These are phyloP conservation scores for Debaryomyces robertsiae DNA, from an alignment of 1,139 yeast species.

Conservation along the genomic window DNA sequence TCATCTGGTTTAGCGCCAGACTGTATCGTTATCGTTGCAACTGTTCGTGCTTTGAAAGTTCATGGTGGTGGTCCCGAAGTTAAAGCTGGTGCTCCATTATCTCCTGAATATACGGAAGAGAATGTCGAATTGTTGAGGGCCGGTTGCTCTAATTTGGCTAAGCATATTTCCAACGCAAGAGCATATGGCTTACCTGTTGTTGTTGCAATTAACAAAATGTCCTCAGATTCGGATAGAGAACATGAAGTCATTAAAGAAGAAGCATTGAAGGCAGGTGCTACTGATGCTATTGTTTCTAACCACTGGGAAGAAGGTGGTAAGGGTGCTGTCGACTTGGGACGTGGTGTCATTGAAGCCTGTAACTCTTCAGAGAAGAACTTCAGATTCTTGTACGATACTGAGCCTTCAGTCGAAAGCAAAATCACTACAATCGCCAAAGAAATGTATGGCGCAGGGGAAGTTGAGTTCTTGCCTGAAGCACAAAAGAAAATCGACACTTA, in stretches of 20 bases:
- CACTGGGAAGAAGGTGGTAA: conserved; percentile 99
- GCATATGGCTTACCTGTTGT: conserved; percentile 90
- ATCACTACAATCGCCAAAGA: conserved; percentile 79
- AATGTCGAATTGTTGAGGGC: conserved; percentile 77
- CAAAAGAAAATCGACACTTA: conserved; percentile 80
- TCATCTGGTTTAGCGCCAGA: conserved; percentile 90
- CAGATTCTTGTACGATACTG: conserved; percentile 73
- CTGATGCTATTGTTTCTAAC: conserved; percentile 89
- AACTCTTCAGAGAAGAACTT: conserved; percentile 54
- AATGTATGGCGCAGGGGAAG: conserved; percentile 94
- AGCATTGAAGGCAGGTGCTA: conserved; percentile 91
- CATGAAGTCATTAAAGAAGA: conserved; percentile 82
- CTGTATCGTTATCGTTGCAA: conserved; percentile 92
- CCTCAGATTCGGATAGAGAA: conserved; percentile 81
- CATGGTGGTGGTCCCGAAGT: conserved; percentile 99
- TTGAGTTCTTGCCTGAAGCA: conserved; percentile 86
- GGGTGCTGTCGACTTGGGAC: conserved; percentile 88
- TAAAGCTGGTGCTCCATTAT: conserved; percentile 90
- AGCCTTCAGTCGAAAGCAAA: conserved; percentile 77
- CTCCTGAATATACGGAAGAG: conserved; percentile 83
- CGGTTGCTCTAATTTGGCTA: conserved; percentile 89
- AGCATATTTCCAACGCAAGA: conserved; percentile 87
- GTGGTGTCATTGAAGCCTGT: conserved; percentile 80
- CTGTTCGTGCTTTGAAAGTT: conserved; percentile 94
- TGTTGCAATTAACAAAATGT: conserved; percentile 93